Conservation (phyloP, 345 rosid genomes). For the Brassica incana region DNA sequence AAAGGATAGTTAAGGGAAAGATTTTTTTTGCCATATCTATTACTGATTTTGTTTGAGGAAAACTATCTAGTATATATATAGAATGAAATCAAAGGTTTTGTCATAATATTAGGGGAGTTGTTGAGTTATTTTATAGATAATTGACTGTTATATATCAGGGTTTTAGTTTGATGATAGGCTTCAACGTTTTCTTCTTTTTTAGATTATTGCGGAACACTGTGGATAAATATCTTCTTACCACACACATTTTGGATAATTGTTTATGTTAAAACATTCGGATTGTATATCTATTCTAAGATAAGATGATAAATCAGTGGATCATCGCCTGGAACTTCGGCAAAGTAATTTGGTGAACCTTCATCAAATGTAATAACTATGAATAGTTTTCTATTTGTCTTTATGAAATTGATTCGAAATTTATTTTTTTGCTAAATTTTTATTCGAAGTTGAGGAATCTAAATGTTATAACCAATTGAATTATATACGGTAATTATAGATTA, state of each 20-base stretch:
- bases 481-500: neutral
- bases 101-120: constrained; percentile 15
- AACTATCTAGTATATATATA: neutral
- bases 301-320: constrained; percentile 9
- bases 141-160: constrained; percentile 13
- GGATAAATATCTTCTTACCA: constrained; percentile 18
- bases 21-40: constrained; percentile 22
- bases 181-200: neutral
- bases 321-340: constrained; percentile 8
- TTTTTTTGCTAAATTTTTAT: neutral
- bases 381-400: neutral
- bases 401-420: neutral
- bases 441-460: neutral
- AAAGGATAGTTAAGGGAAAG: neutral
- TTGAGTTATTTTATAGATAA: neutral
- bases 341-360: neutral
- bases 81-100: neutral
- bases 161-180: constrained; percentile 15
- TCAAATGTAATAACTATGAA: neutral
- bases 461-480: neutral
- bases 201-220: constrained; percentile 17
- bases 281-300: constrained; percentile 3
- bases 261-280: constrained; percentile 5
- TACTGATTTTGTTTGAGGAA: neutral
- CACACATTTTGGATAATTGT: constrained; percentile 20